A percentile compares a stretch with the other conserved stretches of the same genome.
Conservation (phyloP, 202 grass and related monocot genomes). For the Schoenoplectus tabernaemontani region DNA sequence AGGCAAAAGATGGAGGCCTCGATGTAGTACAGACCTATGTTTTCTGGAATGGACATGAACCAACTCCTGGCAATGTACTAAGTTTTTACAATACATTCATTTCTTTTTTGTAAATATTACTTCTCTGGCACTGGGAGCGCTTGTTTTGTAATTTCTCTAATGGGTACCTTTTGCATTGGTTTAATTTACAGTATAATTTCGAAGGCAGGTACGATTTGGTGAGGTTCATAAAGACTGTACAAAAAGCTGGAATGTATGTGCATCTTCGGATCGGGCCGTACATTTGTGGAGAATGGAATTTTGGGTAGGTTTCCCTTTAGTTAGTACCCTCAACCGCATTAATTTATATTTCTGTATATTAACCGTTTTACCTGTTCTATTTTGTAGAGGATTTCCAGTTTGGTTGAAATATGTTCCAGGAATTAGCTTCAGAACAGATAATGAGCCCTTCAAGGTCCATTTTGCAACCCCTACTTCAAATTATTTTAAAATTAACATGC, state of each 20-base stretch:
- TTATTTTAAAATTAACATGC: not conserved
- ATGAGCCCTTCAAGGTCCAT: conserved; percentile 86
- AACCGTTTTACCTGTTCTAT: not conserved
- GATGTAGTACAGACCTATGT: conserved; percentile 98
- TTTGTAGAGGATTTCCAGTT: conserved; percentile 84
- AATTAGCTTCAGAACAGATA: conserved; percentile 98
- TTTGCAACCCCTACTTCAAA: not conserved
- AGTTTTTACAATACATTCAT: not conserved
- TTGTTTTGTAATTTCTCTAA: conserved; percentile 13
- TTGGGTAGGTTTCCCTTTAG: conserved; percentile 54
- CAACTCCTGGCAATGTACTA: conserved; percentile 71
- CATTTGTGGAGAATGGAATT: conserved; percentile 99
- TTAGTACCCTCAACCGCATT: conserved; percentile 15
- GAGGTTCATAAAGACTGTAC: conserved; percentile 83
- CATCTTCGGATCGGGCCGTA: conserved; percentile 97
- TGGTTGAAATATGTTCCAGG: conserved; percentile 98
- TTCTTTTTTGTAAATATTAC: not conserved
- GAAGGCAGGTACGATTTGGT: conserved; percentile 94
- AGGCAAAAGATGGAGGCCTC: conserved; percentile 93
- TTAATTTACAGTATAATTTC: conserved; percentile 79
- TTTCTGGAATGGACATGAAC: conserved; percentile 97
- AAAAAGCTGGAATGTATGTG: conserved; percentile 79
- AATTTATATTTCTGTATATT: not conserved
- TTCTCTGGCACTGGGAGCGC: not conserved
- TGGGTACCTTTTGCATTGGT: conserved; percentile 25